Evolutionary conservation across 257 asterid species (phyloP), one percentile per base, ranked within the genome.

Genomic region (Striga asiatica): DNA sequence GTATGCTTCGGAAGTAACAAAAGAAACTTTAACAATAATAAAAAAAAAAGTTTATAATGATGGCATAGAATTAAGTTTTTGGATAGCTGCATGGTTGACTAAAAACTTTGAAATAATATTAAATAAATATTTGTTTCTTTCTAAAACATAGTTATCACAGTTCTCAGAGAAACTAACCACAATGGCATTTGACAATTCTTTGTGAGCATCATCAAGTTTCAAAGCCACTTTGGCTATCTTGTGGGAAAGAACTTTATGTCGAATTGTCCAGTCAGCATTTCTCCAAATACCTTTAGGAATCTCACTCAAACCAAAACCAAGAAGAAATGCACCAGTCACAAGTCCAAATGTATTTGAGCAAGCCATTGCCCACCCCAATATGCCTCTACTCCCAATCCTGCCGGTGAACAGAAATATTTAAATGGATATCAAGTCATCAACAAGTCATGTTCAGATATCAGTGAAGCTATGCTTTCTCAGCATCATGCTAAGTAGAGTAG

Each of bases 291-390:
- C 65, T 69, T 82, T 92, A 25, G 99, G 99, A 72, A 92, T 88
- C 75, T 92, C 99, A 61, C 89, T 81, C 74, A 92, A 77, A 67
- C 97, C 99, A 70, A 88, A 92, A 77, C 99, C 99, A 70, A 92
- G 97, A 81, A 92, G 99, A 76, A 92, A 92, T 56, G 93, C 89
- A 55, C 99, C 99, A 60, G 99, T 92, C 56, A 92, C 99, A 5
- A 92, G 95, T 74, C 99, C 99, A 78, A 92, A 92, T 9, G 99
- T 92, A 71, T 92, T 92, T 60, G 99, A 92, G 77, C 95, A 82
- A 18, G 97, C 99, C 99, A 92, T 92, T 10, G 97, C 95, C 78
- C 89, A 88, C 53, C 89, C 99, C 68, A 78, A 58, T 66, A 77
- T 66, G 58, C 87, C 78, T 71, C 52, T 71, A 42, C 76, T 78